phyloP scores from a whole-genome alignment of 2,329 filamentous ascomycete species.

The Tolypocladium paradoxum region DNA sequence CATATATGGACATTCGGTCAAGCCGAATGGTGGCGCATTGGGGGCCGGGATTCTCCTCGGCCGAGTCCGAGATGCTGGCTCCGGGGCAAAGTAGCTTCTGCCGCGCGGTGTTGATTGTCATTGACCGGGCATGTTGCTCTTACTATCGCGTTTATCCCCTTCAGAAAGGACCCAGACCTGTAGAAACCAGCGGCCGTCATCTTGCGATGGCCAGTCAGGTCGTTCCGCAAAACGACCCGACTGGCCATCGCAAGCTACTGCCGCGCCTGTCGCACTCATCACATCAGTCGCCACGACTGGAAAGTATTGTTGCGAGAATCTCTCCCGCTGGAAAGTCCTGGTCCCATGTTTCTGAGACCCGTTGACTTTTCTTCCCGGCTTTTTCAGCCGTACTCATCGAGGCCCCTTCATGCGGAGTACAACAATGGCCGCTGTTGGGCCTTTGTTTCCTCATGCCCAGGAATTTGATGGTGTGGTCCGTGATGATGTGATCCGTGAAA shows the following conservation, averaged over 20 bases:
- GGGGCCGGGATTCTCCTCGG: constrained; percentile 29
- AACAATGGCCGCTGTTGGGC: not conserved
- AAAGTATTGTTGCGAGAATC: too few relatives aligned
- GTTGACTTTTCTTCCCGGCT: too few relatives aligned
- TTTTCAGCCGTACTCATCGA: too few relatives aligned
- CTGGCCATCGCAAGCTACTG: not conserved
- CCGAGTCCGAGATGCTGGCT: constrained; percentile 47
- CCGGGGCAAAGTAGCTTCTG: constrained; percentile 42
- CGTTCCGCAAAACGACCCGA: not conserved
- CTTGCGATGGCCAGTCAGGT: not conserved
- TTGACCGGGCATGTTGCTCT: constrained; percentile 26
- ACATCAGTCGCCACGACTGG: too few relatives aligned
- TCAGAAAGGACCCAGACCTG: constrained; percentile 32
- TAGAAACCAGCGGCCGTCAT: not conserved
- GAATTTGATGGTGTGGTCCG: too few relatives aligned
- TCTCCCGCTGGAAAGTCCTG: too few relatives aligned
- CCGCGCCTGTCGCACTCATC: not conserved
- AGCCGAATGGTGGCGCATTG: not conserved
- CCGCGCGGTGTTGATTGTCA: constrained; percentile 12
- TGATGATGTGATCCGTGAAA: too few relatives aligned
- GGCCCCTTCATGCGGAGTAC: not conserved
- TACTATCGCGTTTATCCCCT: constrained; percentile 50
- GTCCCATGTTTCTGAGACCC: too few relatives aligned
- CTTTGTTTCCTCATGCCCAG: constrained; percentile 3
- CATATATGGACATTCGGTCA: not conserved